Evolutionary conservation across 1,284 basidiomycete species (phyloP), one percentile per base, ranked within the genome.

Genomic region (Meripilus lineatus): DNA sequence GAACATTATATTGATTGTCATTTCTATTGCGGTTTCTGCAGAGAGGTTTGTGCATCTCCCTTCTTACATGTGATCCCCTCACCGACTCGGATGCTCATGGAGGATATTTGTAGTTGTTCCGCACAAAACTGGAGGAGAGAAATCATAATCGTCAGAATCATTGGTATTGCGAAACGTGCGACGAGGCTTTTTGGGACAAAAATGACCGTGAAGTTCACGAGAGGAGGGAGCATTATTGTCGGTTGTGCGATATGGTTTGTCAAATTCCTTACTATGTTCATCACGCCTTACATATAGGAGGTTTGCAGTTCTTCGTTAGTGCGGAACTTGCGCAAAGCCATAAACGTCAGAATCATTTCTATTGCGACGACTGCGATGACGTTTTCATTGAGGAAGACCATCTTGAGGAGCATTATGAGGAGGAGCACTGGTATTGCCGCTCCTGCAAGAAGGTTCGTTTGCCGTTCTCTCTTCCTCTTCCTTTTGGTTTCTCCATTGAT

Each of bases 81-180:
- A n/a, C n/a, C n/a, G n/a, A n/a, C 32, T 8, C 32, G 33, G 15
- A 10, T 30, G 8, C 10, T 30, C 28, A 10, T 30, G 8, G 28
- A 42, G 23, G n/a, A 11, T n/a, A n/a, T 15, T 5, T n/a, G n/a
- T n/a, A n/a, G n/a, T n/a, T n/a, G n/a, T n/a, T n/a, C n/a, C n/a
- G n/a, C n/a, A n/a, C n/a, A n/a, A n/a, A n/a, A n/a, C n/a, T n/a
- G n/a, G n/a, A n/a, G n/a, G n/a, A n/a, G n/a, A n/a, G n/a, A n/a
- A n/a, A n/a, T n/a, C n/a, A n/a, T n/a, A n/a, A n/a, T n/a, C n/a
- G n/a, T n/a, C n/a, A n/a, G n/a, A n/a, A 54, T 17, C 79, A 81
- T 44, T 44, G 58, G 40, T 79, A 75, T 49, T 83, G 80, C 45
- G 39, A 15, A 3, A 20, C 53, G 0, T 82, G 79, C 57, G 53